phyloP scores from a whole-genome alignment of 2,329 filamentous ascomycete genomes.

The Cytospora schulzeri region DNA sequence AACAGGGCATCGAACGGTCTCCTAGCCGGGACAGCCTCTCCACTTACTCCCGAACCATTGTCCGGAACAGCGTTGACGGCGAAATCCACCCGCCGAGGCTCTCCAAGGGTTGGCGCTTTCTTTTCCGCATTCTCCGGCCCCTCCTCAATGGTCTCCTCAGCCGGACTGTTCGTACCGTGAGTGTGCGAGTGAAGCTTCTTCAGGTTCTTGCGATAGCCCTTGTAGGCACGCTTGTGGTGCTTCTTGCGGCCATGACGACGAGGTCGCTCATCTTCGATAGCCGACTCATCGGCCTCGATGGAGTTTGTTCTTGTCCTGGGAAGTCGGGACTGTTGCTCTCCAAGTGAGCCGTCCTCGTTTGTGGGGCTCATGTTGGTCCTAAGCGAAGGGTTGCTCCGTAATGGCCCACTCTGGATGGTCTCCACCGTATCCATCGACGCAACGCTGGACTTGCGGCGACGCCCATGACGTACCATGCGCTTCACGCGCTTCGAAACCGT shows the following conservation, averaged over 20 bases:
- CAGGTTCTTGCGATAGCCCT: constrained; percentile 47
- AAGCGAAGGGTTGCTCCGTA: constrained; percentile 46
- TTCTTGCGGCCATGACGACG: constrained; percentile 38
- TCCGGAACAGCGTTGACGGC: constrained; percentile 38
- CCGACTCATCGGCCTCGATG: constrained; percentile 46
- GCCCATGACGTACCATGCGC: constrained; percentile 70
- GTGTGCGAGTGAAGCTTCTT: constrained; percentile 46
- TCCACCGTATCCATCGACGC: constrained; percentile 64
- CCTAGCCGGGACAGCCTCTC: constrained; percentile 31
- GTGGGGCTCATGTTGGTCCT: constrained; percentile 40
- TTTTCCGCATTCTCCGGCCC: constrained; percentile 31
- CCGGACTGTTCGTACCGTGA: constrained; percentile 33
- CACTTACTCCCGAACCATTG: constrained; percentile 5
- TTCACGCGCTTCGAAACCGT: constrained; percentile 77
- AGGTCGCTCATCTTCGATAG: constrained; percentile 47
- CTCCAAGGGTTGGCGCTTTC: constrained; percentile 36
- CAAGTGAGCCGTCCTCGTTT: constrained; percentile 43
- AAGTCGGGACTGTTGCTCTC: constrained; percentile 43
- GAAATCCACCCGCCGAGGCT: constrained; percentile 62
- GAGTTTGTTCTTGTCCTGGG: constrained; percentile 43
- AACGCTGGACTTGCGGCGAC: constrained; percentile 75
- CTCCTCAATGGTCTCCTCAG: constrained; percentile 39
- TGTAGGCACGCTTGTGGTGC: constrained; percentile 42
- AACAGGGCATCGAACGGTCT: constrained; percentile 59
- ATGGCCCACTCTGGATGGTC: constrained; percentile 32